Evolutionary conservation across 306 rosid genomes (phyloP), one percentile per base, ranked within the genome.

Genomic region (Myrica gale): DNA sequence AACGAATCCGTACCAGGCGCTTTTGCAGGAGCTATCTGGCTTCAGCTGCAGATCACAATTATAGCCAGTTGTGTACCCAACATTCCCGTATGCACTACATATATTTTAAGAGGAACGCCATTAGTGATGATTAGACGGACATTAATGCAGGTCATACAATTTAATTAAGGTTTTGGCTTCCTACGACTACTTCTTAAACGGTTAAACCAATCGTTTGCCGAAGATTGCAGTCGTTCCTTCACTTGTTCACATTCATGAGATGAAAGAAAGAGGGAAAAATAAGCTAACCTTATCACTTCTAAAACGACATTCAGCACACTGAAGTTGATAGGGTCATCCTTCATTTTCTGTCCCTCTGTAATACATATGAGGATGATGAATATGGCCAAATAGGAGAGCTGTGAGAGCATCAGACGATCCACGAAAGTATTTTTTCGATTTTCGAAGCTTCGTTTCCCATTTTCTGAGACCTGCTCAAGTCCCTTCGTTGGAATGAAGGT

Each of bases 51-150:
- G 78, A 60, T 77, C 37, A 45, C 94, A 91, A 52, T 91, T 86
- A 50, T 88, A 91, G 10, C 96, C 97, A 7, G 42, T 85, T n/a
- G 96, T 78, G 37, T 88, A 79, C 7, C 93, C 97, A 56, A 89
- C 97, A 56, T 93, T 93, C 23, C 93, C 97, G 71, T 88, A 93
- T 17, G 93, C 96, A 84, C 98, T 91, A 80, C 84, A 81, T 8
- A 32, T 7, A 26, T 26, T 26, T 26, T 26, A 26, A 26, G 32
- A 26, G 32, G 32, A 26, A 26, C 2, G 32, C 1, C 32, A 26
- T 26, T 26, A 26, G 32, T 26, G 32, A 26, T 26, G 32, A 26
- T 26, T 26, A 26, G 32, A 26, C 32, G 32, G 32, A 26, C 32
- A 26, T 26, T 26, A 26, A 26, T 26, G 32, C 32, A 26, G 32